phyloP scores from a whole-genome alignment of 768 basidiomycete species.

The Boletus sp. region DNA sequence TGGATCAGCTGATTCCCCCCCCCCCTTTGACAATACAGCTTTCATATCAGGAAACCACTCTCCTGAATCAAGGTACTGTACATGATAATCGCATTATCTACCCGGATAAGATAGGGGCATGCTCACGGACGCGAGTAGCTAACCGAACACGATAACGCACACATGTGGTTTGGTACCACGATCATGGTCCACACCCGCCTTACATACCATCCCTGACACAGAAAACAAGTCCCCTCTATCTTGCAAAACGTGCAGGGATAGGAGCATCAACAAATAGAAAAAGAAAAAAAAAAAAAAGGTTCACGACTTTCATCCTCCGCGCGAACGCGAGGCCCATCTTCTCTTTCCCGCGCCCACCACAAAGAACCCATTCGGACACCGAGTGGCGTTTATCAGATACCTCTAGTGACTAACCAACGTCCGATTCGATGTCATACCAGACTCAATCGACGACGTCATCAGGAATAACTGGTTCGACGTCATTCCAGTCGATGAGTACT shows the following conservation, averaged over 20 bases:
- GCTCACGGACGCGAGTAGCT: background rate
- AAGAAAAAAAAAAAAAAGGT: background rate
- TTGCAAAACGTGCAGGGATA: too few relatives aligned
- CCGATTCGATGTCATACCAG: background rate
- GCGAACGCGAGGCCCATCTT: background rate
- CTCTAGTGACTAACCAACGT: background rate
- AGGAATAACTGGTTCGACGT: background rate
- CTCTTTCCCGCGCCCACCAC: background rate
- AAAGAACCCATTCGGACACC: background rate
- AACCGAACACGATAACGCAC: background rate
- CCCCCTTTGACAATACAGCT: background rate
- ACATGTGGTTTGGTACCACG: background rate
- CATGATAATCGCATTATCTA: background rate
- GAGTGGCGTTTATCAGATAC: slow-evolving; percentile 12
- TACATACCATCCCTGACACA: background rate
- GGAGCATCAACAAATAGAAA: background rate
- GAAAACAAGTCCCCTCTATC: background rate
- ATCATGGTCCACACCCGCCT: too few relatives aligned
- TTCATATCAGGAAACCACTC: background rate
- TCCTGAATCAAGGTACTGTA: background rate
- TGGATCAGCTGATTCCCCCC: background rate
- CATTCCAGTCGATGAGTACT: background rate
- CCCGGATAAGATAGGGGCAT: background rate
- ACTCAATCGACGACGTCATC: background rate
- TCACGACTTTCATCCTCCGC: background rate